Conservation (phyloP, 805 yeast species). For the Kodamaea kaohsiungensis region DNA sequence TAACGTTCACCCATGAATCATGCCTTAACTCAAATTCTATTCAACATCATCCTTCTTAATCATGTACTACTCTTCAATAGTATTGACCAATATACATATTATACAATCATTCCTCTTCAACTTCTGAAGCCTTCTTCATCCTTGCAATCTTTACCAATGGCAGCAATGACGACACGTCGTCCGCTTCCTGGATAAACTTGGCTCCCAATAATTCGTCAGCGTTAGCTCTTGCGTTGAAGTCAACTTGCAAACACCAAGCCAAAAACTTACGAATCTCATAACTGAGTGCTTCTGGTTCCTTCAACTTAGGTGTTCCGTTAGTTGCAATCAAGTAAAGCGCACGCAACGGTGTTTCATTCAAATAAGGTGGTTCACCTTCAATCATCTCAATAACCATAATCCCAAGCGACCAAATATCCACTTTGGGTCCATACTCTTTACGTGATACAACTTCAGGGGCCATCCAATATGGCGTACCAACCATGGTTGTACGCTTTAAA, state of each 20-base stretch:
- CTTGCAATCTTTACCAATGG: constrained; percentile 77
- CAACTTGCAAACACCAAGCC: constrained; percentile 77
- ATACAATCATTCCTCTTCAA: constrained; percentile 12
- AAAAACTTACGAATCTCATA: constrained; percentile 67
- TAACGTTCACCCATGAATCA: too few species aligned
- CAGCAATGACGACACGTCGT: constrained; percentile 59
- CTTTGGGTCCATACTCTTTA: constrained; percentile 94
- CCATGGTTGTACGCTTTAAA: constrained; percentile 94
- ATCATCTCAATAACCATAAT: constrained; percentile 99
- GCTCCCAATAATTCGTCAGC: constrained; percentile 72
- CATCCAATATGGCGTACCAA: constrained; percentile 99
- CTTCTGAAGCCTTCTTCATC: constrained; percentile 53
- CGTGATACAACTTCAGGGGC: constrained; percentile 98
- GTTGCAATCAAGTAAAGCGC: constrained; percentile 94
- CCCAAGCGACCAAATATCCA: constrained; percentile 97
- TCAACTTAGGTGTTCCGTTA: constrained; percentile 92
- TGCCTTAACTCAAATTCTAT: too few species aligned
- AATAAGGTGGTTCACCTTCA: constrained; percentile 98
- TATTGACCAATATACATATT: constrained; percentile 2
- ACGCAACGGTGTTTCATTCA: constrained; percentile 92
- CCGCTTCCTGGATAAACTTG: constrained; percentile 63
- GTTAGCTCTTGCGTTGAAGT: constrained; percentile 76
- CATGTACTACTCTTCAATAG: neutral
- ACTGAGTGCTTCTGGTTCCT: constrained; percentile 81
- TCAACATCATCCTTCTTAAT: neutral